These are phyloP conservation scores for Ophiocordyceps unilateralis DNA, from an alignment of 2,329 filamentous ascomycete genomes.

Conservation along the genomic window DNA sequence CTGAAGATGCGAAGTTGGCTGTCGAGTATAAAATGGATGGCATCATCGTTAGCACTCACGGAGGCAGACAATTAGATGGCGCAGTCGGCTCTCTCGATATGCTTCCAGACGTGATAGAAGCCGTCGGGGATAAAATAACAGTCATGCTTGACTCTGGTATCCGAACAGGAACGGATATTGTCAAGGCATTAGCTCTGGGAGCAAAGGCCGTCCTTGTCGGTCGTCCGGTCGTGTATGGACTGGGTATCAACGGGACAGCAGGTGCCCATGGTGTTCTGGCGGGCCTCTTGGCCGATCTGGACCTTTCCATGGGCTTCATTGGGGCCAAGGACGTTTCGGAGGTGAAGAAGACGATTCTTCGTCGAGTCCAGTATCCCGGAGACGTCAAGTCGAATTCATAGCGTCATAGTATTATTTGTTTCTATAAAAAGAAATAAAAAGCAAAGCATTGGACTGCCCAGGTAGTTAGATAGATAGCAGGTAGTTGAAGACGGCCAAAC, in stretches of 20 bases:
- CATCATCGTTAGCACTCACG: slow-evolving; percentile 26
- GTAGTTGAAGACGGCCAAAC: too few species aligned
- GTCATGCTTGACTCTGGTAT: slow-evolving; percentile 32
- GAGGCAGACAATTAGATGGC: slow-evolving; percentile 23
- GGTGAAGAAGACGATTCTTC: slow-evolving; percentile 16
- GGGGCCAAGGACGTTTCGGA: slow-evolving; percentile 28
- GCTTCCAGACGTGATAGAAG: slow-evolving; percentile 28
- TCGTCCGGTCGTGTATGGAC: slow-evolving; percentile 19
- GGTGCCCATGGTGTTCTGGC: slow-evolving; percentile 39
- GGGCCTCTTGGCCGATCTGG: slow-evolving; percentile 22
- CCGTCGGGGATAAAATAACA: slow-evolving; percentile 37
- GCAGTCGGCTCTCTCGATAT: slow-evolving; percentile 32
- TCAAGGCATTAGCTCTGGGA: slow-evolving; percentile 23
- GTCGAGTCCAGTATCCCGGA: slow-evolving; percentile 15
- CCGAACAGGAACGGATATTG: slow-evolving; percentile 19
- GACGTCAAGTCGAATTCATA: slow-evolving; percentile 4
- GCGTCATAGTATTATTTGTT: too few species aligned
- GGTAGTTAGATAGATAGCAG: too few species aligned
- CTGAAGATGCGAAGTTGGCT: slow-evolving; percentile 21
- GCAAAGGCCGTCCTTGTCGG: slow-evolving; percentile 26
- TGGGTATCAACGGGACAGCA: slow-evolving; percentile 18
- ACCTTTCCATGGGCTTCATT: slow-evolving; percentile 36
- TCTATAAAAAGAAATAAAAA: too few species aligned
- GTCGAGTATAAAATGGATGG: slow-evolving; percentile 19
- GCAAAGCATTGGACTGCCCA: too few species aligned